A percentile compares a stretch with the other conserved stretches of the same genome.
Conservation (phyloP, 306 rosid species). For the Rosa multiflora region DNA sequence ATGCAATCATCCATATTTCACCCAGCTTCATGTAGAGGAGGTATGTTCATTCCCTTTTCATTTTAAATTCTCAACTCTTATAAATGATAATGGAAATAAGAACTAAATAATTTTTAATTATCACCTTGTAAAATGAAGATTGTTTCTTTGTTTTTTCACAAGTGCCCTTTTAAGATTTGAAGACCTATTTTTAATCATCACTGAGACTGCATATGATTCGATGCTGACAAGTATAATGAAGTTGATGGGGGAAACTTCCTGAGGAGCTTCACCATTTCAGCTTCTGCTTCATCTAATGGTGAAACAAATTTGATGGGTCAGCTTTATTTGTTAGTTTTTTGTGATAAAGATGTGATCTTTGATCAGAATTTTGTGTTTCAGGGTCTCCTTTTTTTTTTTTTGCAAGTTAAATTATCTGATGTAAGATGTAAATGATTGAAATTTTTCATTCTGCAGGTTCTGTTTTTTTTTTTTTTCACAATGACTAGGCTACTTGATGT, state of each 20-base stretch:
- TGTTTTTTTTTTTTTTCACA: slow-evolving; percentile 70
- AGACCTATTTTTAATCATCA: too few relatives aligned
- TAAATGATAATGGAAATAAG: slow-evolving; percentile 23
- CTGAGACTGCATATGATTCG: too few relatives aligned
- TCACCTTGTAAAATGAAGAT: slow-evolving; percentile 8
- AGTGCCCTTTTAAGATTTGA: background rate
- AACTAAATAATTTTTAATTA: slow-evolving; percentile 14
- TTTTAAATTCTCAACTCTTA: slow-evolving; percentile 8
- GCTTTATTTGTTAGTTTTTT: too few relatives aligned
- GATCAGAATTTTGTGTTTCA: too few relatives aligned
- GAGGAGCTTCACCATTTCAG: too few relatives aligned
- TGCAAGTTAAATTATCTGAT: background rate
- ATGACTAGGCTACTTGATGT: slow-evolving; percentile 99
- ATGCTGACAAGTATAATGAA: too few relatives aligned
- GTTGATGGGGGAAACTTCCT: too few relatives aligned
- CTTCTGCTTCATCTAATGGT: too few relatives aligned
- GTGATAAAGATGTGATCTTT: too few relatives aligned
- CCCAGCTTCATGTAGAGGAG: slow-evolving; percentile 50
- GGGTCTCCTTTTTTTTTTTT: too few relatives aligned
- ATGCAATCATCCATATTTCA: too few relatives aligned
- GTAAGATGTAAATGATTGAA: slow-evolving; percentile 9
- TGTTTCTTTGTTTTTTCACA: background rate
- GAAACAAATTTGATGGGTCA: too few relatives aligned
- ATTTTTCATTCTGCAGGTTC: slow-evolving; percentile 63
- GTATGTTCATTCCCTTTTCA: slow-evolving; percentile 41